Evolutionary conservation across 2,329 filamentous ascomycete genomes (phyloP).

Genomic region (Fonsecaea multimorphosa): DNA sequence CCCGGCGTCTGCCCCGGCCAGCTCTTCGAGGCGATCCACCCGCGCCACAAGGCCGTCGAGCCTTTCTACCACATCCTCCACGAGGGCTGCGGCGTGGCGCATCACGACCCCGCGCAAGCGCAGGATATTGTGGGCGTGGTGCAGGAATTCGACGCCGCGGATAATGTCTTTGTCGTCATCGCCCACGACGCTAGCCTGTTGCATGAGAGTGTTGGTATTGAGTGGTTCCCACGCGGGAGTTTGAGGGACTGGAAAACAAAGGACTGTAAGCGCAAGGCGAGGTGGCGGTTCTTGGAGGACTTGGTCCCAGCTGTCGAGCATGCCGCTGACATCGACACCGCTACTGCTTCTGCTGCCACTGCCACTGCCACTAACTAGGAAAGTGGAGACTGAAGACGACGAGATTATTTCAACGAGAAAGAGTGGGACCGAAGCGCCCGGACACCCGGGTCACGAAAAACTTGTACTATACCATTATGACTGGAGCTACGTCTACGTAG

Average conservation of each 20-base stretch:
- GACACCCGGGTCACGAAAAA: no score
- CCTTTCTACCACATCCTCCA: constrained; percentile 25
- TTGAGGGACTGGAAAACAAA: constrained; percentile 46
- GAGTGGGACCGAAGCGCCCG: no score
- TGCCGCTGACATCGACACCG: no score
- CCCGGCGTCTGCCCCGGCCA: constrained; percentile 4
- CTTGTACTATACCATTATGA: background rate
- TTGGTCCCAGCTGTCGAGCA: constrained; percentile 1
- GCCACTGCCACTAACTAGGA: no score
- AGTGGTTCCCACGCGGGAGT: constrained; percentile 36
- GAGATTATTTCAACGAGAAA: no score
- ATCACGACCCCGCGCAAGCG: constrained; percentile 20
- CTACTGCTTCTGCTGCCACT: no score
- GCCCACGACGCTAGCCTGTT: constrained; percentile 41
- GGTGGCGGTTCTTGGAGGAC: constrained; percentile 26
- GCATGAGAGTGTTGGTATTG: constrained; percentile 35
- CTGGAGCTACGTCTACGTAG: background rate
- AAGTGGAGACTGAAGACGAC: no score
- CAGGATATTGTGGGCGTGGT: constrained; percentile 37
- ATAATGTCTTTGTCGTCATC: constrained; percentile 41
- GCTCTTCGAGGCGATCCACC: constrained; percentile 9
- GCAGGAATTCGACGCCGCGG: constrained; percentile 40
- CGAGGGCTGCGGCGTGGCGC: background rate
- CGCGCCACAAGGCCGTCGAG: background rate
- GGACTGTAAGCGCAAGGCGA: constrained; percentile 39